These are phyloP conservation scores for Curvularia sp. DNA, from an alignment of 2,329 filamentous ascomycete genomes.

Conservation along the genomic window DNA sequence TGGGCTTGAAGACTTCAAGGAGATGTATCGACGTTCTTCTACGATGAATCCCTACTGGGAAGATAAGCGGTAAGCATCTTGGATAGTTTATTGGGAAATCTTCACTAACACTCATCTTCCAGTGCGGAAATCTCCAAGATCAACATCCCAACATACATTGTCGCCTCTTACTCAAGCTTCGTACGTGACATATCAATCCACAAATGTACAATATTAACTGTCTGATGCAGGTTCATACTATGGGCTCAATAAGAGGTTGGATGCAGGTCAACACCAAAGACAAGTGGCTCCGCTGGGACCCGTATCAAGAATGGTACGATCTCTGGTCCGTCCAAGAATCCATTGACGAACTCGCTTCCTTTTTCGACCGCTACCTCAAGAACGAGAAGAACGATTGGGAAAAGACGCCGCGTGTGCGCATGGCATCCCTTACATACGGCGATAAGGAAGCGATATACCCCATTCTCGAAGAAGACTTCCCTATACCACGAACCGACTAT, in stretches of 20 bases:
- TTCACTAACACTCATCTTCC: neutral
- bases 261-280: constrained; percentile 16
- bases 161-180: constrained; percentile 23
- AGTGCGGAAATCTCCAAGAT: constrained; percentile 19
- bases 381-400: constrained; percentile 57
- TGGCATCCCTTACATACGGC: constrained; percentile 45
- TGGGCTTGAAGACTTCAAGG: constrained; percentile 17
- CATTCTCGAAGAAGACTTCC: constrained; percentile 26
- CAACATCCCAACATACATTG: constrained; percentile 24
- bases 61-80: constrained; percentile 17
- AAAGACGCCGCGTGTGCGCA: constrained; percentile 56
- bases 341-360: constrained; percentile 35
- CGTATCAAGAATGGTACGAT: constrained; percentile 30
- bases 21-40: constrained; percentile 19
- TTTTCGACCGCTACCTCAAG: constrained; percentile 59
- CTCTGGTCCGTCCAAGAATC: constrained; percentile 19
- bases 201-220: no score
- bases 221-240: constrained; percentile 14
- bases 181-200: neutral
- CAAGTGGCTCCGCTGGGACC: constrained; percentile 28
- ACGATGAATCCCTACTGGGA: constrained; percentile 26
- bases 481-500: constrained; percentile 27
- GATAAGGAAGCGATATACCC: constrained; percentile 23
- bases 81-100: no score
- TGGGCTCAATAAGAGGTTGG: constrained; percentile 28